A percentile compares a stretch with the other conserved stretches of the same genome.
These are phyloP conservation scores for Talaromyces thailandensis DNA, from an alignment of 495 filamentous ascomycete genomes.

Conservation along the genomic window DNA sequence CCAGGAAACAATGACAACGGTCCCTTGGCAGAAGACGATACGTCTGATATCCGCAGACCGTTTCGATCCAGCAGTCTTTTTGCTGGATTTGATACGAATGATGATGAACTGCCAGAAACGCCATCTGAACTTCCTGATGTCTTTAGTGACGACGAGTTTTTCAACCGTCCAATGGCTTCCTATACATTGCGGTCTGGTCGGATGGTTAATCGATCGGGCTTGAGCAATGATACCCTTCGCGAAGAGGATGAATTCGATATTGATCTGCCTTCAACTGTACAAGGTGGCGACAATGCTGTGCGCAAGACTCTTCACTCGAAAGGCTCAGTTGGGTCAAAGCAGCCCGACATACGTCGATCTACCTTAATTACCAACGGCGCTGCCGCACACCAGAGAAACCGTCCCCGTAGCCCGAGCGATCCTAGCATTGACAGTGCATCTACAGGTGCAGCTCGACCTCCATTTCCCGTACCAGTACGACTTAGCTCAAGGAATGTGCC, in stretches of 20 bases:
- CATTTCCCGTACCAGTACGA: slow-evolving; percentile 85
- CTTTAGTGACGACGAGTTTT: slow-evolving; percentile 39
- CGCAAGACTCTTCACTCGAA: slow-evolving; percentile 4
- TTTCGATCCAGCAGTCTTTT: slow-evolving; percentile 76
- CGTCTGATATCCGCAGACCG: slow-evolving; percentile 54
- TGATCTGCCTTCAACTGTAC: slow-evolving; percentile 5
- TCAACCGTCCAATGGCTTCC: slow-evolving; percentile 34
- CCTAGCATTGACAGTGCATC: slow-evolving; percentile 47
- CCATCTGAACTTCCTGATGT: slow-evolving; percentile 19
- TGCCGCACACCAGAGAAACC: slow-evolving; percentile 53
- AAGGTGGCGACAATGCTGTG: not conserved
- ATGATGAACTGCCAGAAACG: slow-evolving; percentile 34
- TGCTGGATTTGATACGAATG: slow-evolving; percentile 62
- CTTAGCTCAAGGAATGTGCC: slow-evolving; percentile 76
- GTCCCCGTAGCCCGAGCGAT: slow-evolving; percentile 68
- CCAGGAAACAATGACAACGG: slow-evolving; percentile 80
- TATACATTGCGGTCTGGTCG: slow-evolving; percentile 35
- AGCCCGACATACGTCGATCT: slow-evolving; percentile 49
- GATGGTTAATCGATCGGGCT: slow-evolving; percentile 27
- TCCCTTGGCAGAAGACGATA: slow-evolving; percentile 50
- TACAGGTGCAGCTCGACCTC: slow-evolving; percentile 41
- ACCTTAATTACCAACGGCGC: slow-evolving; percentile 74
- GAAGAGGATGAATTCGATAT: slow-evolving; percentile 26
- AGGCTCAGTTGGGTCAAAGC: slow-evolving; percentile 23
- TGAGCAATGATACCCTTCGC: slow-evolving; percentile 26